Base-by-base conservation (phyloP, 441 rosid genomes). In the Brassica balearica region DNA sequence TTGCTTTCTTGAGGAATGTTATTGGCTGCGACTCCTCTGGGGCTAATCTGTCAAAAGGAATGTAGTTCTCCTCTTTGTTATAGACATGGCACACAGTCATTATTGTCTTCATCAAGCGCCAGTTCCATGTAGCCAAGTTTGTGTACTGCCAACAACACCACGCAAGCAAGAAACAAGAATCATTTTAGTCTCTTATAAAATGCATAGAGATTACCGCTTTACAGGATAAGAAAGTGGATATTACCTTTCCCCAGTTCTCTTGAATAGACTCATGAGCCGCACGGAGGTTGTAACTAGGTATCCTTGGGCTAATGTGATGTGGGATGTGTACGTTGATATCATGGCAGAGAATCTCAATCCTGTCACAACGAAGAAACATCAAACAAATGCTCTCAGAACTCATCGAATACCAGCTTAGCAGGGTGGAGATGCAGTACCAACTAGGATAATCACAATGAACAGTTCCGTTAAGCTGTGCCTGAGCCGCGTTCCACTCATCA, bases 261-360 rank as follows among this genome's bases (percentile, higher is more conserved):
- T 89, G 95, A 73, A 92, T 85, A 69, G 97, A 90, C 59, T 84
- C 72, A 25, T 94, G 95, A 75, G 98, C 98, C 58, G 89, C 88
- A 20, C 84, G 89, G 53, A 94, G 89, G 77, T 91, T 92, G 79
- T 92, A 95, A 78, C 97, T 92, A 0, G 97, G 91, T 81, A 94
- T 95, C 75, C 91, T 90, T 10, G 97, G 77, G 73, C 94, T 91
- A 64, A 92, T 73, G 70, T 92, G 99, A 79, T 92, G 99, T 0
- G 97, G 94, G 34, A 92, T 88, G 84, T 95, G 99, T 25, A 95
- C 94, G 68, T 91, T 92, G 69, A 95, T 95, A 75, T 90, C 85
- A 74, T 91, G 97, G 85, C 98, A 94, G 11, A 94, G 93, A 68
- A 90, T 82, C 83, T 95, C 97, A 80, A 95, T 82, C 97, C 99